Evolutionary conservation across 2,329 filamentous ascomycete species (phyloP), one percentile per base, ranked within the genome.

Genomic region (Monosporascus ibericus): DNA sequence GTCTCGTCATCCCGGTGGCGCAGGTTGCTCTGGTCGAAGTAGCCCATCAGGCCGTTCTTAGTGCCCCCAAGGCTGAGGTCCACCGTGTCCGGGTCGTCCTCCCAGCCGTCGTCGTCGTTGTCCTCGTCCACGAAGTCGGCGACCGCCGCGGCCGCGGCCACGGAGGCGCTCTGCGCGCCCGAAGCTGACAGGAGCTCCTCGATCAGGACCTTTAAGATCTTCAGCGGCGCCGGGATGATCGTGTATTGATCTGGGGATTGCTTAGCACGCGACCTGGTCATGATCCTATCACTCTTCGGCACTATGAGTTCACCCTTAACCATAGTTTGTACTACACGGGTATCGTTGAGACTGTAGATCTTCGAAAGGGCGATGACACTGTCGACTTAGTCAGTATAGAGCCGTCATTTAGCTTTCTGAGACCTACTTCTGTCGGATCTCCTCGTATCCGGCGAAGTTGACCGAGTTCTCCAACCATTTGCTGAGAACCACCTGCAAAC

Each of bases 391-490:
- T 76, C 63, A 75, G 71, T 48, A 55, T 44, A 52, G n/a, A 48
- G 22, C 49, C 7, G 20, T 18, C 17, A 15, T 6, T 46, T 9
- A 22, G 27, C 9, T 14, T 1, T n/a, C 2, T 7, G 22, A 34
- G n/a, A 75, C 85, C 70, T 75, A 92, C 88, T 97, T 99, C 70
- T 96, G 90, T 61, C 92, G 84, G 62, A 97, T 97, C 70, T 96
- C 92, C 63, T 97, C 92, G 63, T 96, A 99, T 14, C 94, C 94
- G n/a, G 91, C 91, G 72, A 99, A 99, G 70, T 88, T 95, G 70
- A 95, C 82, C 4, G 91, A 96, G 70, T 97, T 96, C 73, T 97
- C 94, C 1, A 99, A 77, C 94, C 94, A 99, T 72, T 97, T 96
- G 71, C 85, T 81, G 59, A 97, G 75, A 3, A 99, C 94, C 24